Evolutionary conservation across 345 rosid species (phyloP).

Genomic region (Passiflora organensis): DNA sequence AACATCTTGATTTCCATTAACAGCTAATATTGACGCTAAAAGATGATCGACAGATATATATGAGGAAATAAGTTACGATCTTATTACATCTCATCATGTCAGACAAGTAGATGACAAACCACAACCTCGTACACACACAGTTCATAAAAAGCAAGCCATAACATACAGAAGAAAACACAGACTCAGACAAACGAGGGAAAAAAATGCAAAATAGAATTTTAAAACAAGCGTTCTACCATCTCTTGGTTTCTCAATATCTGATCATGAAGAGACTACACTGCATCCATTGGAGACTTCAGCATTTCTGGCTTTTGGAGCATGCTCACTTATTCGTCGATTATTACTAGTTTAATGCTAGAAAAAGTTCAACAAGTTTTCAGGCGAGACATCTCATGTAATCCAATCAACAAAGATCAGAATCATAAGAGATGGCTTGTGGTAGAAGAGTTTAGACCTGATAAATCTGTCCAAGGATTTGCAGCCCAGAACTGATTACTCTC

Average conservation of each 20-base stretch:
- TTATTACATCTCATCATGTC: not conserved
- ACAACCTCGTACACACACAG: not conserved
- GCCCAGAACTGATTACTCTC: constrained; percentile 46
- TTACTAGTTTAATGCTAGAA: not conserved
- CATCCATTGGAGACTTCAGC: not conserved
- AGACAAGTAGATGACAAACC: constrained; percentile 23
- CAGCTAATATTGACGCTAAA: too few relatives aligned
- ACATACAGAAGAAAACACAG: constrained; percentile 2
- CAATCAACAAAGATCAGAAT: constrained; percentile 2
- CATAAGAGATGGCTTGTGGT: constrained; percentile 28
- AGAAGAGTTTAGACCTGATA: constrained; percentile 24
- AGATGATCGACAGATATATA: too few relatives aligned
- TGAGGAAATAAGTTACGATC: not conserved
- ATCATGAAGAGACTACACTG: not conserved
- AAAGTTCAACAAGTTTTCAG: constrained; percentile 6
- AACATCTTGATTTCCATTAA: too few relatives aligned
- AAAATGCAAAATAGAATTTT: not conserved
- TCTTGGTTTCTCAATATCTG: not conserved
- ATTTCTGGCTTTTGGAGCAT: not conserved
- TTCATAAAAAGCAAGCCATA: not conserved
- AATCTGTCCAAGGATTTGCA: constrained; percentile 42
- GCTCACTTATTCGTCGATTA: constrained; percentile 4
- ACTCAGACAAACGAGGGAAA: not conserved
- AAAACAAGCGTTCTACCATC: constrained; percentile 7
- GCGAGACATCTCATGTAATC: not conserved